These are phyloP conservation scores for Parastagonospora nodorum DNA, from an alignment of 2,329 filamentous ascomycete species.

Conservation along the genomic window DNA sequence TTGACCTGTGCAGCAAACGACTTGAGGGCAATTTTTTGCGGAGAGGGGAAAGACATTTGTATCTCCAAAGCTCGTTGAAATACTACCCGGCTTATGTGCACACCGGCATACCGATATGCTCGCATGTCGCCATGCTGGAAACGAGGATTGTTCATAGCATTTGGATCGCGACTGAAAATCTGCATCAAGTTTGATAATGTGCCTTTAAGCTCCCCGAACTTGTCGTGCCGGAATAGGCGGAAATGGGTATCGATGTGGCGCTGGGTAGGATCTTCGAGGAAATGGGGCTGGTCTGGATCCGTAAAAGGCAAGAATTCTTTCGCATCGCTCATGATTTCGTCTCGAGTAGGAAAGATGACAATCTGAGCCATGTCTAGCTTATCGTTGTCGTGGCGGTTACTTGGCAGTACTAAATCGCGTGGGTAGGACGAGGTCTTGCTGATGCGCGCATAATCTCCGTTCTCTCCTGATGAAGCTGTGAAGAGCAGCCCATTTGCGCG, in stretches of 20 bases:
- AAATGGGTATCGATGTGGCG: constrained; percentile 43
- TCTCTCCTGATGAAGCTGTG: background rate
- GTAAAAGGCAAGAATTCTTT: constrained; percentile 43
- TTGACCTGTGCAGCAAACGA: constrained; percentile 8
- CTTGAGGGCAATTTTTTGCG: constrained; percentile 13
- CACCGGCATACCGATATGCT: constrained; percentile 23
- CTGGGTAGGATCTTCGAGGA: constrained; percentile 24
- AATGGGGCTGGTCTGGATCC: constrained; percentile 34
- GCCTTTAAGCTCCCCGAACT: constrained; percentile 37
- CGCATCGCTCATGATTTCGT: constrained; percentile 45
- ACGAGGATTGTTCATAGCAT: constrained; percentile 8
- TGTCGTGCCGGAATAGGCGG: constrained; percentile 39
- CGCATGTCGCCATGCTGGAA: constrained; percentile 24
- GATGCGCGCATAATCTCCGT: background rate
- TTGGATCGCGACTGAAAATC: constrained; percentile 6
- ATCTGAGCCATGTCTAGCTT: constrained; percentile 36
- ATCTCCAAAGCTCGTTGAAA: constrained; percentile 25
- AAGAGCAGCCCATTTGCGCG: constrained; percentile 22
- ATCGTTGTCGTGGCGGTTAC: constrained; percentile 41
- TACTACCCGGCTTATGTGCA: constrained; percentile 20
- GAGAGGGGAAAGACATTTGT: constrained; percentile 30
- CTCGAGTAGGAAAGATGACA: constrained; percentile 37
- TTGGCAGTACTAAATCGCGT: constrained; percentile 23
- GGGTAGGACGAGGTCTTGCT: constrained; percentile 26
- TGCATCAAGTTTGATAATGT: constrained; percentile 27